Evolutionary conservation across 2,329 filamentous ascomycete genomes (phyloP).

Genomic region (Epichloe typhina): DNA sequence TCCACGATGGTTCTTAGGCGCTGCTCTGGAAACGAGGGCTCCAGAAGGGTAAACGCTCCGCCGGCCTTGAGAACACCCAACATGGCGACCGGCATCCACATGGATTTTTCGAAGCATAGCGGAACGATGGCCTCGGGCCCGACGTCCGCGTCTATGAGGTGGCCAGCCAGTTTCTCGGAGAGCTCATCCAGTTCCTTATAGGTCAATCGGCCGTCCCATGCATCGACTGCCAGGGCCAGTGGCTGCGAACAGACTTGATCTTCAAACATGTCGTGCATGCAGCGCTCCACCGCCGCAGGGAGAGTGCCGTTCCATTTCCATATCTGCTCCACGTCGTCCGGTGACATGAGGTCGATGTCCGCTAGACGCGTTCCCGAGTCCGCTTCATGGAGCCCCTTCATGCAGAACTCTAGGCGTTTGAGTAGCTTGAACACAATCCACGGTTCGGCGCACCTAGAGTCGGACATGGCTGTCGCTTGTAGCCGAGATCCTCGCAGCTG

Average conservation of each 20-base stretch:
- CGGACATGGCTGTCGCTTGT: too few species aligned
- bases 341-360: too few species aligned
- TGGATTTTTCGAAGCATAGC: conserved; percentile 6
- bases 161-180: conserved; percentile 10
- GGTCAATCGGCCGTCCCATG: conserved; percentile 27
- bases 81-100: conserved; percentile 4
- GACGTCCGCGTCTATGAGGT: conserved; percentile 1
- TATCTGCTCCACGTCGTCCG: background rate
- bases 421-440: too few species aligned
- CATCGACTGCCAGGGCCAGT: too few species aligned
- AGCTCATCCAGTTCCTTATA: conserved; percentile 13
- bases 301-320: background rate
- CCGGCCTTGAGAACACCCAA: conserved; percentile 3
- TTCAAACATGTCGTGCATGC: background rate
- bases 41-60: background rate
- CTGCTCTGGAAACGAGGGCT: too few species aligned
- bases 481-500: too few species aligned
- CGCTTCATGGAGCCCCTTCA: too few species aligned
- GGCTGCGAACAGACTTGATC: too few species aligned
- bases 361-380: too few species aligned
- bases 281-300: background rate
- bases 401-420: too few species aligned
- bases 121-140: background rate
- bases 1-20: too few species aligned
- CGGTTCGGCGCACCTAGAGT: too few species aligned